Evolutionary conservation across 306 rosid species (phyloP).

Genomic region (Corylus avellana): DNA sequence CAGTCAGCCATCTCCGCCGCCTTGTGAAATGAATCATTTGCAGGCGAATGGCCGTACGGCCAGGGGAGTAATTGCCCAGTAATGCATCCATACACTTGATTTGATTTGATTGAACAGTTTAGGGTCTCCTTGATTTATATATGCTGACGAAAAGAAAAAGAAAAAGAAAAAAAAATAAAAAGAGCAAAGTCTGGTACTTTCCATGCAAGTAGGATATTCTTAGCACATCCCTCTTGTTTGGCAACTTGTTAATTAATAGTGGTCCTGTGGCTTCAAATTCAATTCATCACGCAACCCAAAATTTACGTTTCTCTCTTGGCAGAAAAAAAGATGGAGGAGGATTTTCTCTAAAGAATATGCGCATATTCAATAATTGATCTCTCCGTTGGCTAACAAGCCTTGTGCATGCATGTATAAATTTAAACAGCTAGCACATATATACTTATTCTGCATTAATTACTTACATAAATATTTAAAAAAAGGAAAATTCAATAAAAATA

Average conservation of each 20-base stretch:
- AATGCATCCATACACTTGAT: slow-evolving; percentile 32
- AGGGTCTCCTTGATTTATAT: slow-evolving; percentile 15
- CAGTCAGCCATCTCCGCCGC: slow-evolving; percentile 12
- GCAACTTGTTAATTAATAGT: not conserved
- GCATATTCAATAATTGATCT: not conserved
- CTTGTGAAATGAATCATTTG: too few species aligned
- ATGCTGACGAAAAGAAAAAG: slow-evolving; percentile 12
- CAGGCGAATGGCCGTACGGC: slow-evolving; percentile 46
- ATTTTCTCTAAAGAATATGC: not conserved
- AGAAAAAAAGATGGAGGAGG: not conserved
- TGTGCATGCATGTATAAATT: not conserved
- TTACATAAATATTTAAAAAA: not conserved
- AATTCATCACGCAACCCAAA: not conserved
- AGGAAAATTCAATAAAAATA: not conserved
- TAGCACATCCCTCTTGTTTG: not conserved
- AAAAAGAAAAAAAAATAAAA: not conserved
- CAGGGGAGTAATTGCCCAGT: slow-evolving; percentile 62
- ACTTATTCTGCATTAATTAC: not conserved
- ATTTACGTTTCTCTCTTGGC: not conserved
- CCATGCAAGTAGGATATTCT: not conserved
- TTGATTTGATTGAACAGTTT: not conserved
- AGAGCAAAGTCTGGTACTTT: not conserved
- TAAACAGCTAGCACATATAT: too few species aligned
- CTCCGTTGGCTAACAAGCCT: not conserved
- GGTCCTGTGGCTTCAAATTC: not conserved